Percentiles rank a stretch among this genome's conserved stretches.
These are phyloP conservation scores for Ascoidea rubescens DNA, from an alignment of 805 yeast genomes.

Conservation along the genomic window DNA sequence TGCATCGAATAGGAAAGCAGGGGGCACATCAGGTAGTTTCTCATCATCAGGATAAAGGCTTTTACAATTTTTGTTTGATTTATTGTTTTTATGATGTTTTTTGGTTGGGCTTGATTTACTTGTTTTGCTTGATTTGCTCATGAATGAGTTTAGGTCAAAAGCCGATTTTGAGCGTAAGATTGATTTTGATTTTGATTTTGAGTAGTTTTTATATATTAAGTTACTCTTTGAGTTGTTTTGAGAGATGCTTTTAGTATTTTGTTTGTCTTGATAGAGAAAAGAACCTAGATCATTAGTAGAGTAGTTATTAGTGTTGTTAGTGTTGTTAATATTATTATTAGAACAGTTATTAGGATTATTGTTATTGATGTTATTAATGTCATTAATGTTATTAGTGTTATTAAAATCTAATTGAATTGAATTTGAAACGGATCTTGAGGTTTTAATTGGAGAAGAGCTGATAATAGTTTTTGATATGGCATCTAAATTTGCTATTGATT, in stretches of 20 bases:
- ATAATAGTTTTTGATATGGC: neutral
- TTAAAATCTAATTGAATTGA: neutral
- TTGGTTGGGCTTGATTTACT: neutral
- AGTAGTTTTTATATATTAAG: neutral
- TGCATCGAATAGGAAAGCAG: neutral
- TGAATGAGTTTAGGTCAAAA: too few species aligned
- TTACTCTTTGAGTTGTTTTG: too few species aligned
- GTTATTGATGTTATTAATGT: neutral
- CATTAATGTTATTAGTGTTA: neutral
- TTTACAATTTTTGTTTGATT: neutral
- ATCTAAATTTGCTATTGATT: neutral
- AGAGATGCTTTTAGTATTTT: too few species aligned
- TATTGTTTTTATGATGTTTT: neutral
- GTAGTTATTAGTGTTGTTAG: neutral
- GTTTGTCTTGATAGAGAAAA: too few species aligned
- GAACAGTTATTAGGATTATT: neutral
- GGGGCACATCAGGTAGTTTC: neutral
- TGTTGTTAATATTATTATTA: neutral
- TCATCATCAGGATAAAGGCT: neutral
- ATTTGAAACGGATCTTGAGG: neutral
- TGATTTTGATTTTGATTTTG: neutral
- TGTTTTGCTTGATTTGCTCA: neutral
- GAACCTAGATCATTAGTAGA: too few species aligned
- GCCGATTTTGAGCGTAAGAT: neutral
- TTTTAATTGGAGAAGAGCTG: neutral